A percentile compares a stretch with the other conserved stretches of the same genome.
These are phyloP conservation scores for Casuarina glauca DNA, from an alignment of 306 rosid genomes.

Conservation along the genomic window DNA sequence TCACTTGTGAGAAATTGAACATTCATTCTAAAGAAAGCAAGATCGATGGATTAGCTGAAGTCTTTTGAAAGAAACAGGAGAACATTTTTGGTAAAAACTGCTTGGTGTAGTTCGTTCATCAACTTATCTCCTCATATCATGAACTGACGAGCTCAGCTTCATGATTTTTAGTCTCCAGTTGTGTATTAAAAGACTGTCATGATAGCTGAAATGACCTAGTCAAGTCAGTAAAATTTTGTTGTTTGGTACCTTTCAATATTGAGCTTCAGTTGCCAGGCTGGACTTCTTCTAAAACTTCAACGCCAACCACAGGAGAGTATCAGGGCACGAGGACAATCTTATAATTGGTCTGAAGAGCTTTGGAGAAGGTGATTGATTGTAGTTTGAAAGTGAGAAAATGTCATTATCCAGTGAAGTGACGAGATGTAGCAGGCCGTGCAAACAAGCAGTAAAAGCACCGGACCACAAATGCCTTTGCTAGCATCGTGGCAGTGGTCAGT, in stretches of 20 bases:
- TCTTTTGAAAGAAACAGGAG: no score
- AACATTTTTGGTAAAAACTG: background rate
- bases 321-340: background rate
- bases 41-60: background rate
- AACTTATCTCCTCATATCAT: no score
- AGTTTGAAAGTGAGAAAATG: background rate
- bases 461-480: no score
- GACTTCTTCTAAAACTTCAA: background rate
- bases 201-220: no score
- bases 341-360: background rate
- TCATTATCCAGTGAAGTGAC: background rate
- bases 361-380: background rate
- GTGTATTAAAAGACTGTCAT: no score
- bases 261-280: background rate
- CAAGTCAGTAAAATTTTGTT: no score
- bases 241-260: background rate
- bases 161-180: background rate
- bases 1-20: no score
- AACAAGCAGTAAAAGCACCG: background rate
- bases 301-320: background rate
- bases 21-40: no score
- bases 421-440: background rate
- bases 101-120: background rate
- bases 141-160: background rate
- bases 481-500: no score